Conservation (phyloP, 176 grass and related monocot genomes). For the Avena insularis region DNA sequence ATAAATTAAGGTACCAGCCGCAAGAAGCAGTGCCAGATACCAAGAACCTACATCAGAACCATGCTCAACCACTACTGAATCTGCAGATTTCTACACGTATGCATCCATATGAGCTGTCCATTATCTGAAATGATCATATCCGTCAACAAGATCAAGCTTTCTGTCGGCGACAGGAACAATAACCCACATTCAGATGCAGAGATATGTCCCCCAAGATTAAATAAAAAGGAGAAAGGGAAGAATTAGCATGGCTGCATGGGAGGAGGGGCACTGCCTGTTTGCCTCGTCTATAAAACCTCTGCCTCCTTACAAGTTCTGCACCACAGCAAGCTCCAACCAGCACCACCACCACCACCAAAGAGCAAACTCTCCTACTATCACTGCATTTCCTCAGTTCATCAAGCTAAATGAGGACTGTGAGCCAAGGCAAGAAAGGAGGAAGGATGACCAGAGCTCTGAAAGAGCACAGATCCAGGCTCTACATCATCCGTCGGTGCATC, state of each 20-base stretch:
- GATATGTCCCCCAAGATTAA: conserved; percentile 54
- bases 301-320: conserved; percentile 32
- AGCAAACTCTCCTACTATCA: conserved; percentile 17
- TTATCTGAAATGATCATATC: conserved; percentile 51
- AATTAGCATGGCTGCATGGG: conserved; percentile 47
- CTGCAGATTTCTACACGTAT: conserved; percentile 51
- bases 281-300: conserved; percentile 57
- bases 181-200: conserved; percentile 48
- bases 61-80: conserved; percentile 50
- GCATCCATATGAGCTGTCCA: conserved; percentile 51
- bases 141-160: conserved; percentile 50
- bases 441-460: conserved; percentile 60
- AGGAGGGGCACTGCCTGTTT: conserved; percentile 41
- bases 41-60: conserved; percentile 47
- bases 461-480: conserved; percentile 70
- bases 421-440: conserved; percentile 57
- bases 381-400: conserved; percentile 29
- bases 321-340: conserved; percentile 34
- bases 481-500: conserved; percentile 74
- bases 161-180: conserved; percentile 58
- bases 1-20: conserved; percentile 49
- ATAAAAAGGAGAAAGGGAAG: conserved; percentile 9
- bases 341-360: conserved; percentile 32
- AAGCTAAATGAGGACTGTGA: conserved; percentile 48
- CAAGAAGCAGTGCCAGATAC: conserved; percentile 37